Base-by-base conservation (phyloP, 1,284 basidiomycete species). In the Cryptococcus sp. region DNA sequence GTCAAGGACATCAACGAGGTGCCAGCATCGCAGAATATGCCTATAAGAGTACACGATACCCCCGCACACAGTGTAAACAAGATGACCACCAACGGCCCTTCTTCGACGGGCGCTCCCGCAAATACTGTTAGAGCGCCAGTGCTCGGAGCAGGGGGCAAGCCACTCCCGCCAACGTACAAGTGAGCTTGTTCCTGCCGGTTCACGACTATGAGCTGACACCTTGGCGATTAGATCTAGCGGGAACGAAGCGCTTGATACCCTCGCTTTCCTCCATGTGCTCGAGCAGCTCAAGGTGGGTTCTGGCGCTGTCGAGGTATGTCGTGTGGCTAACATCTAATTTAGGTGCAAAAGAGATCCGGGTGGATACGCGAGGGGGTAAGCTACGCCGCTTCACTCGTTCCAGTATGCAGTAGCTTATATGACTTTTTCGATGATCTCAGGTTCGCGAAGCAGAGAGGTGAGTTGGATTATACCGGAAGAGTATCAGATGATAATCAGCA, bases 311-410 rank as follows among this genome's bases (percentile, higher is more conserved):
- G n/a, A n/a, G 3, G 19, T 31, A 6, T 47, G 17, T 25, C 16
- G 17, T 19, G 40, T 22, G 17, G 50, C 23, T 39, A 31, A 19
- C 45, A 3, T n/a, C 61, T n/a, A 47, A 50, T 40, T 13, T 54
- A 93, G 91, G 91, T 90, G 0, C 91, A 95, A 74, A 94, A 93
- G 76, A 83, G 93, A n/a, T 94, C 92, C 0, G 93, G 93, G 61
- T 96, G 93, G 93, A 84, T 93, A 25, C 84, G 93, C 64, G 84
- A 91, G 69, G 84, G 88, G 47, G 91, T 90, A 71, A 72, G 82
- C 65, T 25, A 40, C 8, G n/a, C 13, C 17, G 5, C 20, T 38
- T 3, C 5, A 20, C n/a, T 38, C n/a, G 1, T 50, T 53, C 25
- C 3, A 15, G 50, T 7, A 39, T 7, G 31, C 31, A 50, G 56